phyloP scores from a whole-genome alignment of 495 filamentous ascomycete genomes.

The Choiromyces venosus region DNA sequence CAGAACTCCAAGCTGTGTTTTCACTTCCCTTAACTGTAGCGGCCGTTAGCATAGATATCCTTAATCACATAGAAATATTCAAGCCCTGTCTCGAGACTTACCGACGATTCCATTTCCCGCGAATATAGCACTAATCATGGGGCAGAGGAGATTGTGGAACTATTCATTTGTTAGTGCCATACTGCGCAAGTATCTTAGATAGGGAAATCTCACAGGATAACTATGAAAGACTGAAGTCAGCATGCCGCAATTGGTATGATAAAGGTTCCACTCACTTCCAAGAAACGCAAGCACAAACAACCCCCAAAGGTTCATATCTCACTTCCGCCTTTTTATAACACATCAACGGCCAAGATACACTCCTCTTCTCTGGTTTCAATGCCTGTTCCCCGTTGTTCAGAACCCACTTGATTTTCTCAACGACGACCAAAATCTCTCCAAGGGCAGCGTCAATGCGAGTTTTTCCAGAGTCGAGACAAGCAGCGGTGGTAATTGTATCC shows the following conservation, averaged over 20 bases:
- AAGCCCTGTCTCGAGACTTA: slow-evolving; percentile 5
- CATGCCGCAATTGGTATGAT: not conserved
- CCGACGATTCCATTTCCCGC: slow-evolving; percentile 79
- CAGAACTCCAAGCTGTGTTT: slow-evolving; percentile 82
- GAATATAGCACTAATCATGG: slow-evolving; percentile 84
- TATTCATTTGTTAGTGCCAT: slow-evolving; percentile 45
- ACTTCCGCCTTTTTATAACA: slow-evolving; percentile 92
- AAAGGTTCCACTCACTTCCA: slow-evolving; percentile 67
- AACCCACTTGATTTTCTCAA: slow-evolving; percentile 92
- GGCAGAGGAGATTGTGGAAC: slow-evolving; percentile 91
- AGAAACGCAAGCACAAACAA: slow-evolving; percentile 85
- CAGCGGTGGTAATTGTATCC: slow-evolving; percentile 74
- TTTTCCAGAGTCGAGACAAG: slow-evolving; percentile 95
- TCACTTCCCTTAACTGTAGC: slow-evolving; percentile 75
- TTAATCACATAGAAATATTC: not conserved
- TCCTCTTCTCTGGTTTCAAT: slow-evolving; percentile 62
- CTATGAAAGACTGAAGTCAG: slow-evolving; percentile 24
- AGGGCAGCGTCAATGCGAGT: slow-evolving; percentile 88
- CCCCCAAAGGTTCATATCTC: slow-evolving; percentile 82
- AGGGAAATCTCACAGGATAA: slow-evolving; percentile 43
- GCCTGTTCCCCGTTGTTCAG: slow-evolving; percentile 85
- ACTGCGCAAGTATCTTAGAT: not conserved
- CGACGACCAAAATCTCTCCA: slow-evolving; percentile 88
- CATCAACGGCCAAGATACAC: slow-evolving; percentile 81
- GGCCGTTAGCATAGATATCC: slow-evolving; percentile 7